phyloP scores from a whole-genome alignment of 1,139 yeast species.

The Pichia sp. region DNA sequence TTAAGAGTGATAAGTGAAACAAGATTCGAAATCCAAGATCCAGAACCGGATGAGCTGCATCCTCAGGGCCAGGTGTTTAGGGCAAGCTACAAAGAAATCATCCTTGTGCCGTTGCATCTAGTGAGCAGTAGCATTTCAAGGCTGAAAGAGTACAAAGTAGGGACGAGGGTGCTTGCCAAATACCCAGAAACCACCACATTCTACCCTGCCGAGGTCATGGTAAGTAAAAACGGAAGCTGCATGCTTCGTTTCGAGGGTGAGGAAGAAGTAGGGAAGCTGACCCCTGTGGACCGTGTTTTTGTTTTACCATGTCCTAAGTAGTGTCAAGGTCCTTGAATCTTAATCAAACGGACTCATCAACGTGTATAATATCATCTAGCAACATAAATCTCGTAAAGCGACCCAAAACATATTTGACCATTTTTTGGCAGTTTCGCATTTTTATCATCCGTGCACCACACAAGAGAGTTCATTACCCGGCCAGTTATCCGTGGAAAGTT shows the following conservation, averaged over 20 bases:
- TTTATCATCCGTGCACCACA: neutral
- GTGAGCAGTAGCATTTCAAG: slow-evolving; percentile 20
- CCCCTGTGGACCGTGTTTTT: slow-evolving; percentile 81
- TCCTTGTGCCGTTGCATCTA: slow-evolving; percentile 62
- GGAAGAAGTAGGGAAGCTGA: slow-evolving; percentile 93
- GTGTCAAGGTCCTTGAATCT: no score
- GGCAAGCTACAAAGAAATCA: slow-evolving; percentile 75
- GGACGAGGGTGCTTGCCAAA: slow-evolving; percentile 82
- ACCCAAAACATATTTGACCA: no score
- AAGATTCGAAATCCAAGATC: slow-evolving; percentile 81
- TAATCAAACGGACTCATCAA: no score
- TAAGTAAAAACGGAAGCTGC: slow-evolving; percentile 74
- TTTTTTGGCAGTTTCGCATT: no score
- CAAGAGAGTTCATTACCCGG: neutral
- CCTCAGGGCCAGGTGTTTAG: slow-evolving; percentile 86
- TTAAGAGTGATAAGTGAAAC: slow-evolving; percentile 65
- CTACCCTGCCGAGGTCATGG: slow-evolving; percentile 88
- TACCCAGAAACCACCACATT: slow-evolving; percentile 98
- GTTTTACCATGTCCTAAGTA: slow-evolving; percentile 70
- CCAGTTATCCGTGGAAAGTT: neutral
- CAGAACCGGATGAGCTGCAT: slow-evolving; percentile 93
- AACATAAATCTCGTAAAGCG: neutral
- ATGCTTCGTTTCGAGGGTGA: slow-evolving; percentile 90
- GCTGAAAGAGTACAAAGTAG: slow-evolving; percentile 62
- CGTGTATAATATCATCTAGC: neutral